Conservation (phyloP, 1,139 yeast genomes). For the Debaryomyces coudertii region DNA sequence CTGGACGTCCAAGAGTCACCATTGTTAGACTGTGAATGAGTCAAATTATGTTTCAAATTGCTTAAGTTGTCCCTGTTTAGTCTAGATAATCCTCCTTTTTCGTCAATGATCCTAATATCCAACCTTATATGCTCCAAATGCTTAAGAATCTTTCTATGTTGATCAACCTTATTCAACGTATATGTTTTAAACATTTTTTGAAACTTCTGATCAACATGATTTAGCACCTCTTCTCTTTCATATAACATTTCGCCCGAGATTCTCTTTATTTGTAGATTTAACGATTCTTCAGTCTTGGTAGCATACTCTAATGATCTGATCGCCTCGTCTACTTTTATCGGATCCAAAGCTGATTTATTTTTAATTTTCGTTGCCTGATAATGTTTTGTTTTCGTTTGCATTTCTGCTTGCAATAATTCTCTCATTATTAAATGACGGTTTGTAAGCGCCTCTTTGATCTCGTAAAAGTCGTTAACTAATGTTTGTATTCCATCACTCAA, state of each 20-base stretch:
- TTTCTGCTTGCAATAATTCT: conserved; percentile 80
- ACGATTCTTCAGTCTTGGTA: conserved; percentile 72
- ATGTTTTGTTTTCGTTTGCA: conserved; percentile 69
- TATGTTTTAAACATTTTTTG: conserved; percentile 58
- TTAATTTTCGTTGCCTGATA: conserved; percentile 75
- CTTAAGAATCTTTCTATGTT: conserved; percentile 78
- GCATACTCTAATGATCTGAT: conserved; percentile 78
- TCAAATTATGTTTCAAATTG: conserved; percentile 46
- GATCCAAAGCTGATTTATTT: conserved; percentile 76
- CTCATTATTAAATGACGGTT: conserved; percentile 92
- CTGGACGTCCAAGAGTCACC: conserved; percentile 71
- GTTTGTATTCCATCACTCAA: conserved; percentile 75
- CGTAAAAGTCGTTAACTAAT: conserved; percentile 74
- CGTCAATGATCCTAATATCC: conserved; percentile 78
- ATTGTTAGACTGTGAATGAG: conserved; percentile 51
- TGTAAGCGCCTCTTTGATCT: conserved; percentile 89
- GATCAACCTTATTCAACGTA: conserved; percentile 76
- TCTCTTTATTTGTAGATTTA: conserved; percentile 74
- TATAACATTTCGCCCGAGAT: conserved; percentile 84
- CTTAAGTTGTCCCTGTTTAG: conserved; percentile 73
- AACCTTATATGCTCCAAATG: conserved; percentile 74
- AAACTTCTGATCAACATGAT: conserved; percentile 59
- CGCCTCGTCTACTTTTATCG: conserved; percentile 90
- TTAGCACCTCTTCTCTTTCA: conserved; percentile 63
- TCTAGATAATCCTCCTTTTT: conserved; percentile 79